phyloP scores from a whole-genome alignment of 148 eudicot genomes.

The Amaranthus palmeri region DNA sequence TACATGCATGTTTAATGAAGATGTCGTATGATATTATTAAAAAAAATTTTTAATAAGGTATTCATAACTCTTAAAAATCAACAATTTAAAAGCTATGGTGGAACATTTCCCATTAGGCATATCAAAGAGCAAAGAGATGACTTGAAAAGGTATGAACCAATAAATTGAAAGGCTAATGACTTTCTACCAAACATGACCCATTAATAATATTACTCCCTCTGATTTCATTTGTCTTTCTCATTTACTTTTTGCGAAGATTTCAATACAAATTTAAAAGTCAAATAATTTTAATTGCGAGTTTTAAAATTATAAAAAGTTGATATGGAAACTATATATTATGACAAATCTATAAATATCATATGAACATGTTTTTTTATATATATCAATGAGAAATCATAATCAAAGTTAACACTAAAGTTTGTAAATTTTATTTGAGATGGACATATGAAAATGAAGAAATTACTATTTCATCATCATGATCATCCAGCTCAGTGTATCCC shows the following conservation, averaged over 20 bases:
- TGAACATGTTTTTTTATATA: not conserved
- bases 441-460: no score
- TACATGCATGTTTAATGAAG: no score
- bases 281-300: no score
- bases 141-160: not conserved
- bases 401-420: not conserved
- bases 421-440: not conserved
- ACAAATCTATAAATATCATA: no score
- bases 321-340: no score
- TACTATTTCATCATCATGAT: no score
- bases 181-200: slow-evolving; percentile 8
- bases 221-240: no score
- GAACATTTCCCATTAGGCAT: not conserved
- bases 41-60: not conserved
- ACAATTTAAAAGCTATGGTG: not conserved
- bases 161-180: slow-evolving; percentile 6
- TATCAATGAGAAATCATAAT: not conserved
- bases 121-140: not conserved
- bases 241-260: no score
- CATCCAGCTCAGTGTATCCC: no score
- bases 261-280: no score
- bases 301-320: no score
- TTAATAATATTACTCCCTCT: not conserved
- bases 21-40: not conserved
- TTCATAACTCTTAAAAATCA: no score